Percentiles rank a stretch among this genome's conserved stretches.
Evolutionary conservation across 2,329 filamentous ascomycete species (phyloP).

Genomic region (Fusarium agapanthi): DNA sequence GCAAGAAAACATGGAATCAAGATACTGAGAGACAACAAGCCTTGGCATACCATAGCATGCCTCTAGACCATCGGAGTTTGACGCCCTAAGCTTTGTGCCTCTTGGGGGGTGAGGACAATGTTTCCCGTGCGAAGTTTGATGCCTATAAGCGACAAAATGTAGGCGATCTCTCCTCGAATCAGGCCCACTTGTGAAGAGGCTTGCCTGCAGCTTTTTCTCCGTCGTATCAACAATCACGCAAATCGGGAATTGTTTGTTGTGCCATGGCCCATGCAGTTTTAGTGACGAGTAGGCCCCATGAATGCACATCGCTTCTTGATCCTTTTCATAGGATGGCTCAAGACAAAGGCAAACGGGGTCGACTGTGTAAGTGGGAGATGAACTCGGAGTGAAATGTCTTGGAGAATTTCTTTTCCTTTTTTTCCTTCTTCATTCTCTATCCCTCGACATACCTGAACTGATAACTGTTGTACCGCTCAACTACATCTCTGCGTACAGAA

Average conservation of each 20-base stretch:
- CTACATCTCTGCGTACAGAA: background rate
- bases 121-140: background rate
- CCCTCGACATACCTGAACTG: background rate
- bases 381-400: background rate
- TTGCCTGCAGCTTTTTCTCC: rapidly evolving
- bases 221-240: rapidly evolving
- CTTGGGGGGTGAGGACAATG: background rate
- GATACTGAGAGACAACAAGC: rapidly evolving
- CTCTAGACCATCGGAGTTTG: background rate
- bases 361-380: rapidly evolving
- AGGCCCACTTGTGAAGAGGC: rapidly evolving
- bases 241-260: background rate
- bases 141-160: background rate
- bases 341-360: rapidly evolving
- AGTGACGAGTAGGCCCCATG: background rate
- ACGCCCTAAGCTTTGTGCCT: background rate
- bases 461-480: background rate
- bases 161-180: rapidly evolving
- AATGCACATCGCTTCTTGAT: background rate
- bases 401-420: background rate
- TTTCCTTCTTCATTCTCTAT: background rate
- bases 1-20: background rate
- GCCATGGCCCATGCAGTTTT: background rate
- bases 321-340: background rate
- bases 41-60: rapidly evolving